Evolutionary conservation across 805 yeast genomes (phyloP).

Genomic region (Zygoascus biomembranicola): DNA sequence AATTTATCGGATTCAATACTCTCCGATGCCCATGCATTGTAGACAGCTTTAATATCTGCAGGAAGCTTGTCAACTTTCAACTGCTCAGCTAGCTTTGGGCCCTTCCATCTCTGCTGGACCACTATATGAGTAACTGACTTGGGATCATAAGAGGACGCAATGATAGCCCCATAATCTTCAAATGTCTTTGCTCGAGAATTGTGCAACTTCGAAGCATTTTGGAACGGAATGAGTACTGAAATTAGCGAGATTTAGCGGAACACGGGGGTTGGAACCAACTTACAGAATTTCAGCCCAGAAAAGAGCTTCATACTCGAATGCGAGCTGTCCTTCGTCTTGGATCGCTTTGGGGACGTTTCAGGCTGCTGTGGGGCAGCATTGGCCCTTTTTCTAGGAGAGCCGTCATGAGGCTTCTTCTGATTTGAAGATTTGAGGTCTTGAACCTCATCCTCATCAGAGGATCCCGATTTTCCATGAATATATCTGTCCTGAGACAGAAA

Average conservation of each 20-base stretch:
- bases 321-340: not conserved
- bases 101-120: constrained; percentile 13
- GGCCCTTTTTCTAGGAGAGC: not conserved
- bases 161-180: constrained; percentile 20
- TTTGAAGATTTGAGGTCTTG: not conserved
- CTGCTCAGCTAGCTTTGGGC: not conserved
- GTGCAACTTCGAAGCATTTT: not conserved
- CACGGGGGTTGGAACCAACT: not conserved
- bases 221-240: not conserved
- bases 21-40: constrained; percentile 27
- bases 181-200: constrained; percentile 5
- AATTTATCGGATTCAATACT: constrained; percentile 21
- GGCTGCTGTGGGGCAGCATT: not conserved
- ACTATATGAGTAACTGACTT: constrained; percentile 22
- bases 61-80: constrained; percentile 3
- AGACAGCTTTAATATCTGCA: constrained; percentile 7
- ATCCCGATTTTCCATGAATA: not conserved
- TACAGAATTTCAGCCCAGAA: constrained; percentile 10
- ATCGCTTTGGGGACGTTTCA: not conserved
- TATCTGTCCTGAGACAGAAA: constrained; percentile 4
- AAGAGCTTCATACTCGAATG: constrained; percentile 3
- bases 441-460: not conserved
- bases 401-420: not conserved
- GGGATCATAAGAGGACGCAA: constrained; percentile 6
- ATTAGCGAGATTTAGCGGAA: not conserved